A percentile compares a stretch with the other conserved stretches of the same genome.
Evolutionary conservation across 2,329 filamentous ascomycete species (phyloP).

Genomic region (Ophiosphaerella herpotricha): DNA sequence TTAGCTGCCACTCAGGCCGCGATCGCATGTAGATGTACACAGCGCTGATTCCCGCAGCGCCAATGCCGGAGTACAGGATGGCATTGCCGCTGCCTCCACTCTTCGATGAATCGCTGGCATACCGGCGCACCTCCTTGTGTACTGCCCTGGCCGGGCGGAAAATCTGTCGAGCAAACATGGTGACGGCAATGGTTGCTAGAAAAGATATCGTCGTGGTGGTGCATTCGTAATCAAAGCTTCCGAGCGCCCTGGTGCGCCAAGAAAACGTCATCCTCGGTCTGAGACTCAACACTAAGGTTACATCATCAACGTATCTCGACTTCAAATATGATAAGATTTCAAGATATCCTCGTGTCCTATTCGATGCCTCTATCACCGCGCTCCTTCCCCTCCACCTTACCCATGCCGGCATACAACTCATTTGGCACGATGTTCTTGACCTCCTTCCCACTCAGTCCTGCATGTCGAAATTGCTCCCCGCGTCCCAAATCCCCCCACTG

Average conservation of each 20-base stretch:
- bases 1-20: conserved; percentile 31
- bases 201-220: conserved; percentile 8
- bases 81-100: conserved; percentile 48
- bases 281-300: conserved; percentile 27
- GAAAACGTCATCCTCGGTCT: conserved; percentile 28
- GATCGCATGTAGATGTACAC: conserved; percentile 52
- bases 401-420: conserved; percentile 31
- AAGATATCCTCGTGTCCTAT: neutral
- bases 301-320: conserved; percentile 26
- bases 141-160: conserved; percentile 50
- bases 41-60: conserved; percentile 62
- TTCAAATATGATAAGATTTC: too few species aligned
- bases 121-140: conserved; percentile 64
- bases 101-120: conserved; percentile 69
- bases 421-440: conserved; percentile 31
- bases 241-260: conserved; percentile 24
- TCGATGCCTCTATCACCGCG: neutral
- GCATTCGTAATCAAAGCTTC: conserved; percentile 6
- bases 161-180: conserved; percentile 51
- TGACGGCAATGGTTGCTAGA: conserved; percentile 32
- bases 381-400: neutral
- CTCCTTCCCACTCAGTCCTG: conserved; percentile 31
- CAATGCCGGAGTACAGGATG: conserved; percentile 64
- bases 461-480: conserved; percentile 29
- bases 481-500: conserved; percentile 33